A percentile compares a stretch with the other conserved stretches of the same genome.
These are phyloP conservation scores for Boletus sensibilis DNA, from an alignment of 768 basidiomycete genomes.

Conservation along the genomic window DNA sequence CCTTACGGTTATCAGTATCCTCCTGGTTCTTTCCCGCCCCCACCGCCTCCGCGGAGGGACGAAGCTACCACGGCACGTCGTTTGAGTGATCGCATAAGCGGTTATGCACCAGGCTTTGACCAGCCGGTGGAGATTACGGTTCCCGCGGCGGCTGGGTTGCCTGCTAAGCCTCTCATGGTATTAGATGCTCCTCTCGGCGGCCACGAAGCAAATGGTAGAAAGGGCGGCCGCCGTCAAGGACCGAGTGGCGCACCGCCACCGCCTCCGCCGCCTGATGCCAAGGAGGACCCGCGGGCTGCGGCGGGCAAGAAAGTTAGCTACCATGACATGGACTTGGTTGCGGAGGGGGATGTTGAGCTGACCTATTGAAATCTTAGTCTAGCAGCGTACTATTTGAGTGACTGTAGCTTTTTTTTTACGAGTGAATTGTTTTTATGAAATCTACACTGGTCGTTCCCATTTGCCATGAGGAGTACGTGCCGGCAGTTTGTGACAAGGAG, in stretches of 20 bases:
- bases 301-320: constrained; percentile 90
- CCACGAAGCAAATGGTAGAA: constrained; percentile 31
- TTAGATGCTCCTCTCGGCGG: constrained; percentile 51
- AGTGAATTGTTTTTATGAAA: constrained; percentile 28
- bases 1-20: constrained; percentile 44
- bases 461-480: constrained; percentile 30
- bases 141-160: constrained; percentile 70
- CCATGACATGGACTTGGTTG: constrained; percentile 92
- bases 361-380: constrained; percentile 36
- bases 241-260: constrained; percentile 56
- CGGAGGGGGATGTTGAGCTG: constrained; percentile 72
- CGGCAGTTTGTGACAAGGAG: constrained; percentile 29
- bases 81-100: constrained; percentile 79
- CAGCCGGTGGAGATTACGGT: constrained; percentile 42
- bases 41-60: constrained; percentile 51
- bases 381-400: constrained; percentile 26
- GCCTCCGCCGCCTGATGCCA: constrained; percentile 83
- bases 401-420: constrained; percentile 17
- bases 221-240: constrained; percentile 40
- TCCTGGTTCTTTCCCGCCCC: constrained; percentile 36
- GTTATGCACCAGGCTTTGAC: constrained; percentile 57
- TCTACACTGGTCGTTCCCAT: constrained; percentile 21
- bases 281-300: constrained; percentile 89
- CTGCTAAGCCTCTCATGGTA: constrained; percentile 69
- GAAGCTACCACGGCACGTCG: constrained; percentile 59